A percentile compares a stretch with the other conserved stretches of the same genome.
phyloP scores from a whole-genome alignment of 1,284 basidiomycete genomes.

The Ganoderma lingzhi region DNA sequence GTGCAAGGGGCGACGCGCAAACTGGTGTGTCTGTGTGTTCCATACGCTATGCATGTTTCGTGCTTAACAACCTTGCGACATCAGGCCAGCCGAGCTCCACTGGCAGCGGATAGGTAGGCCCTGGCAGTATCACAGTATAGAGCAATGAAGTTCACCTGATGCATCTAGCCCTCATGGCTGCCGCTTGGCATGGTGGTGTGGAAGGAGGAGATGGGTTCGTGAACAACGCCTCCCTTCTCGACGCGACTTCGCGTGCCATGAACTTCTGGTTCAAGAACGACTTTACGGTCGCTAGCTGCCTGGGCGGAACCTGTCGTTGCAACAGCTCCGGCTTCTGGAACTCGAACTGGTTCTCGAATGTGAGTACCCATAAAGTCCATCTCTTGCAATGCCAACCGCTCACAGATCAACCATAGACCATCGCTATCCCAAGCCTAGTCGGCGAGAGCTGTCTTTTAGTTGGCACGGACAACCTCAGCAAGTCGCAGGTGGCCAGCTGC shows the following conservation, averaged over 20 bases:
- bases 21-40: constrained; percentile 50
- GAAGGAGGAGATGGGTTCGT: constrained; percentile 48
- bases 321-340: constrained; percentile 68
- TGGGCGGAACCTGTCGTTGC: constrained; percentile 67
- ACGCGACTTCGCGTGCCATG: constrained; percentile 59
- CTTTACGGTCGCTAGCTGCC: constrained; percentile 58
- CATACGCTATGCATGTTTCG: background rate
- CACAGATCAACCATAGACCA: constrained; percentile 49
- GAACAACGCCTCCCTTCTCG: constrained; percentile 47
- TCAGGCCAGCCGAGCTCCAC: constrained; percentile 62
- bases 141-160: background rate
- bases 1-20: constrained; percentile 64
- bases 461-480: constrained; percentile 49
- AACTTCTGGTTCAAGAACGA: constrained; percentile 72
- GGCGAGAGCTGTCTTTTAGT: constrained; percentile 67
- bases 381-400: background rate
- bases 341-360: constrained; percentile 72
- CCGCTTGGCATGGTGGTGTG: constrained; percentile 63
- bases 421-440: constrained; percentile 63
- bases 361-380: background rate
- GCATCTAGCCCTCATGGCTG: constrained; percentile 46
- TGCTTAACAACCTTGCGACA: background rate
- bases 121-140: background rate
- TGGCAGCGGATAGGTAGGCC: constrained; percentile 66
- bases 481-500: constrained; percentile 54